phyloP scores from a whole-genome alignment of 768 basidiomycete species.

The Kwoniella sp. region DNA sequence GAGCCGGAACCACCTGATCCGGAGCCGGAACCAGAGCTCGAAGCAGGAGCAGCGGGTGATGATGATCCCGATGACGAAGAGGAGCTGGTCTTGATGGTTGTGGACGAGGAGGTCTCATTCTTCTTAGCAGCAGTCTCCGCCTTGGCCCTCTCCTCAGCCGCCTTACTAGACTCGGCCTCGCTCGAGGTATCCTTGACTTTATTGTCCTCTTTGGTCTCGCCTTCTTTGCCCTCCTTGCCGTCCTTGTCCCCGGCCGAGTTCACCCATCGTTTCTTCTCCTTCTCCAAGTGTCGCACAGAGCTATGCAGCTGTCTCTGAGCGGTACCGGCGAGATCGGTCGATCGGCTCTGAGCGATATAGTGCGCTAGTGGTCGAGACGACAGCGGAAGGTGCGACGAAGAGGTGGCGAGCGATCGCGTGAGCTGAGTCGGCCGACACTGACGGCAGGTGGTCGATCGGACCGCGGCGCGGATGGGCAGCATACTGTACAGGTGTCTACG shows the following conservation, averaged over 20 bases:
- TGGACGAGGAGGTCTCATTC: conserved; percentile 1
- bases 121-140: conserved; percentile 11
- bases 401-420: conserved; percentile 12
- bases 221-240: conserved; percentile 11
- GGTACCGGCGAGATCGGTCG: neutral
- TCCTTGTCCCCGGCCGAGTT: conserved; percentile 21
- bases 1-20: conserved; percentile 8
- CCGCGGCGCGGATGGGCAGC: conserved; percentile 29
- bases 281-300: conserved; percentile 15
- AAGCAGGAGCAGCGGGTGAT: conserved; percentile 9
- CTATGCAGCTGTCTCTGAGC: conserved; percentile 16
- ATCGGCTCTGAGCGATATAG: neutral
- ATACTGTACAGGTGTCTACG: too few relatives aligned
- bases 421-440: conserved; percentile 33
- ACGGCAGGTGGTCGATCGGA: conserved; percentile 24
- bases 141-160: conserved; percentile 29
- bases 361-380: conserved; percentile 8
- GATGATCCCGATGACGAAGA: conserved; percentile 18
- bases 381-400: neutral
- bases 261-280: conserved; percentile 30
- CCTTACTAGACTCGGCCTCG: conserved; percentile 23
- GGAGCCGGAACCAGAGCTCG: conserved; percentile 11
- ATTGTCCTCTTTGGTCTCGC: conserved; percentile 10
- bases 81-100: conserved; percentile 5
- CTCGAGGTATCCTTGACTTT: conserved; percentile 1